A percentile compares a stretch with the other conserved stretches of the same genome.
These are phyloP conservation scores for Alternaria postmessia DNA, from an alignment of 2,329 filamentous ascomycete species.

Conservation along the genomic window DNA sequence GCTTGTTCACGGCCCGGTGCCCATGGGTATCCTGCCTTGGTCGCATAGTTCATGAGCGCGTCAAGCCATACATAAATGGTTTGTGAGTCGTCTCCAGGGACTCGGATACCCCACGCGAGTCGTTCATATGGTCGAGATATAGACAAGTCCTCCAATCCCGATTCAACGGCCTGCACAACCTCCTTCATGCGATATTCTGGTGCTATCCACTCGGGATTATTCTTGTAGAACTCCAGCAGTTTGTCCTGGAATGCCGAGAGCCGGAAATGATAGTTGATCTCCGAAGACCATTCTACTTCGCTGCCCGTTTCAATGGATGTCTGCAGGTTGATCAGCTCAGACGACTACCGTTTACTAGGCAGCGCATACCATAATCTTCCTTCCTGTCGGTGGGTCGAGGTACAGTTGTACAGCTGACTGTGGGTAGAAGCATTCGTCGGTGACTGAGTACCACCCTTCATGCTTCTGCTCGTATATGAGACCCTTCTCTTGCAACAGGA, in stretches of 20 bases:
- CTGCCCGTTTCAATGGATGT: constrained; percentile 85
- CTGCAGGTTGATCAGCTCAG: constrained; percentile 43
- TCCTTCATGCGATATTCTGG: constrained; percentile 78
- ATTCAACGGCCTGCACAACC: constrained; percentile 77
- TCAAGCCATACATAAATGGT: constrained; percentile 99
- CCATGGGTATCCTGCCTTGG: constrained; percentile 86
- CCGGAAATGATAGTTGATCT: constrained; percentile 94
- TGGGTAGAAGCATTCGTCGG: constrained; percentile 96
- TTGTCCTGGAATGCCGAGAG: constrained; percentile 82
- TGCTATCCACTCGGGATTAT: constrained; percentile 79
- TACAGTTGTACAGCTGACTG: constrained; percentile 75
- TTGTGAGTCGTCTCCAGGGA: constrained; percentile 83
- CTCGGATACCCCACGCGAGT: constrained; percentile 85
- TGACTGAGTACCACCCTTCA: constrained; percentile 95
- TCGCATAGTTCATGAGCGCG: constrained; percentile 92
- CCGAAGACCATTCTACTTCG: constrained; percentile 92
- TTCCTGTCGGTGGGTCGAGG: constrained; percentile 80
- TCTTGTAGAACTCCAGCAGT: constrained; percentile 79
- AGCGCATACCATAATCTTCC: constrained; percentile 73
- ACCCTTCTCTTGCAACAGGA: constrained; percentile 75
- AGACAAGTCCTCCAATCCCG: constrained; percentile 85
- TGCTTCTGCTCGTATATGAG: constrained; percentile 87
- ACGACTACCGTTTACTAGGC: background rate
- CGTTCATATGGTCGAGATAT: constrained; percentile 82
- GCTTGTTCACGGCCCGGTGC: constrained; percentile 68